Base-by-base conservation (phyloP, 768 basidiomycete genomes). In the Mycena albidolilacea region DNA sequence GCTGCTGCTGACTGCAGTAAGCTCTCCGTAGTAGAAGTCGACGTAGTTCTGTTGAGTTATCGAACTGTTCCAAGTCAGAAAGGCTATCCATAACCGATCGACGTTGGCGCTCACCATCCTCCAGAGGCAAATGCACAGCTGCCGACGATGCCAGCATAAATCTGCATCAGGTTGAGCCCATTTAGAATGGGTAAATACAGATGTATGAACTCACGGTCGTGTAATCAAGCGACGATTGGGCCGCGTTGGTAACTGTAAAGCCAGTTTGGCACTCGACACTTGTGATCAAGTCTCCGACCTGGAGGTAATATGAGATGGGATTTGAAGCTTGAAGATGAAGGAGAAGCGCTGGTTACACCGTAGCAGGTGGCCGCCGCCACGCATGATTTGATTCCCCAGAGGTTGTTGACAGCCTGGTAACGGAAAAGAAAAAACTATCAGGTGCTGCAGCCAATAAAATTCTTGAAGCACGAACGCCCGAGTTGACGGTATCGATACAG, bases 11-110 rank as follows among this genome's bases (percentile, higher is more conserved):
- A 73, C 70, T 15, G 60, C 60, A 11, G 46, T 52, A 37, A 76
- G 55, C 41, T 54, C 57, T 19, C 73, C 72, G 58, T 78, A 78
- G 65, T 71, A 70, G 46, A 76, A 72, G n/a, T 78, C 77, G 50
- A 75, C 66, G 62, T 70, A 78, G 59, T 78, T 78, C 48, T 78
- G 77, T 48, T 77, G 76, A 0, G 77, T 78, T 1, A 78, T 77
- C 5, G 77, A 71, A 52, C 72, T 73, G 63, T 1, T 10, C 41
- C 41, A 43, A 5, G 41, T 10, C 11, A 7, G 11, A 14, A 21
- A 23, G 30, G 30, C 30, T 30, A 30, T 30, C 30, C 30, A 30
- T 30, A 30, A 30, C 30, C 30, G 30, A 30, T 30, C 30, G 30
- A 30, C 30, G 30, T 30, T 30, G 30, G 30, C 4, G 30, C 50